These are phyloP conservation scores for Bretschneidera sinensis DNA, from an alignment of 345 rosid species.

Conservation along the genomic window DNA sequence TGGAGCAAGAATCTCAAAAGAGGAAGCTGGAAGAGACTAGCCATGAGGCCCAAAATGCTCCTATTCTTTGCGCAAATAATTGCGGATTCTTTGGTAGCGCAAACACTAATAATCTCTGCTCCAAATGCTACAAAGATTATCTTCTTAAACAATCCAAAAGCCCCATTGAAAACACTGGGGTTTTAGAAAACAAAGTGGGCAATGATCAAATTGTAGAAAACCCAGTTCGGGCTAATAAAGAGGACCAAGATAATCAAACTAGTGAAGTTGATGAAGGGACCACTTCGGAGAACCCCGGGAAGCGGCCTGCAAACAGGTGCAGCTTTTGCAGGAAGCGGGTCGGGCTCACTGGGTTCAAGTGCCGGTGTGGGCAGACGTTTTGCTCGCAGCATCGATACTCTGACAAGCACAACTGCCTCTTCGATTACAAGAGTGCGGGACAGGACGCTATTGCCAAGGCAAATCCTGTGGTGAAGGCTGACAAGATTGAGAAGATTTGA, in stretches of 20 bases:
- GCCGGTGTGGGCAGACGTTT: constrained; percentile 40
- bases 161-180: too few species aligned
- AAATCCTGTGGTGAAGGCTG: constrained; percentile 48
- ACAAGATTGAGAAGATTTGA: constrained; percentile 45
- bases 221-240: not conserved
- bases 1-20: constrained; percentile 41
- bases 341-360: constrained; percentile 47
- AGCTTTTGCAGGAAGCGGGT: constrained; percentile 36
- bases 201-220: constrained; percentile 1
- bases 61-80: constrained; percentile 29
- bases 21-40: constrained; percentile 31
- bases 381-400: constrained; percentile 47
- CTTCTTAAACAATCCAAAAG: constrained; percentile 24
- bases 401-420: constrained; percentile 37
- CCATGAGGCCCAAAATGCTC: constrained; percentile 21
- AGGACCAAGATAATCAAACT: not conserved
- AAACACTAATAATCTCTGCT: constrained; percentile 33
- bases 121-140: constrained; percentile 38
- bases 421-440: constrained; percentile 37
- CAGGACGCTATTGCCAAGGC: constrained; percentile 49
- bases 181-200: not conserved
- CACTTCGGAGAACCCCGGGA: constrained; percentile 15
- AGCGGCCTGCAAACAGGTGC: constrained; percentile 28
- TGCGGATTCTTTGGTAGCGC: constrained; percentile 43
- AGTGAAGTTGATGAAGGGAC: constrained; percentile 4